Evolutionary conservation across 441 rosid genomes (phyloP).

Genomic region (Erodium texanum): DNA sequence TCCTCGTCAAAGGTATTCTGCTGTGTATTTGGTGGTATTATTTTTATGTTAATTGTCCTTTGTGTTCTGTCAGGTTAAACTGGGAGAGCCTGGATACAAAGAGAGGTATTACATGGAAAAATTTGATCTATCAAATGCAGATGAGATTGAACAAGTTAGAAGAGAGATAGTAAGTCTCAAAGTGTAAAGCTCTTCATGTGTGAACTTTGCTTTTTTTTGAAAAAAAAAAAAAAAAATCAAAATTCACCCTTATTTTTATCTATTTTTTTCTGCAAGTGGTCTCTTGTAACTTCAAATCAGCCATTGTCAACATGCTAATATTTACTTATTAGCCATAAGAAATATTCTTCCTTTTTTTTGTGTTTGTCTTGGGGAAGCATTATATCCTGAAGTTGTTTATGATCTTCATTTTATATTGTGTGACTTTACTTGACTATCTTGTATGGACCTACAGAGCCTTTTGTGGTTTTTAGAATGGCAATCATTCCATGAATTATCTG

Average conservation of each 20-base stretch:
- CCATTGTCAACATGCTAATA: neutral
- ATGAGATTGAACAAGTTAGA: constrained; percentile 55
- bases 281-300: neutral
- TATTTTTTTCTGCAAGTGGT: neutral
- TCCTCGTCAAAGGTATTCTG: neutral
- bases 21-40: constrained; percentile 4
- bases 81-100: constrained; percentile 93
- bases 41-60: constrained; percentile 6
- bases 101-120: constrained; percentile 89
- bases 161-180: constrained; percentile 58
- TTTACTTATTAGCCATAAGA: neutral
- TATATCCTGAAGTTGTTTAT: neutral
- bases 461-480: neutral
- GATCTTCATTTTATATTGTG: neutral
- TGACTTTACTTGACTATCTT: neutral
- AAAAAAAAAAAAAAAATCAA: too few relatives aligned
- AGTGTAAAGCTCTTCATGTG: constrained; percentile 1
- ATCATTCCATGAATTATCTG: neutral
- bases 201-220: neutral
- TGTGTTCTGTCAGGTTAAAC: constrained; percentile 46
- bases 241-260: neutral
- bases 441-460: neutral
- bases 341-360: neutral
- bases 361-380: neutral
- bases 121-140: constrained; percentile 50